Evolutionary conservation across 495 filamentous ascomycete genomes (phyloP), one percentile per base, ranked within the genome.

Genomic region (Bathelium albidoporum): DNA sequence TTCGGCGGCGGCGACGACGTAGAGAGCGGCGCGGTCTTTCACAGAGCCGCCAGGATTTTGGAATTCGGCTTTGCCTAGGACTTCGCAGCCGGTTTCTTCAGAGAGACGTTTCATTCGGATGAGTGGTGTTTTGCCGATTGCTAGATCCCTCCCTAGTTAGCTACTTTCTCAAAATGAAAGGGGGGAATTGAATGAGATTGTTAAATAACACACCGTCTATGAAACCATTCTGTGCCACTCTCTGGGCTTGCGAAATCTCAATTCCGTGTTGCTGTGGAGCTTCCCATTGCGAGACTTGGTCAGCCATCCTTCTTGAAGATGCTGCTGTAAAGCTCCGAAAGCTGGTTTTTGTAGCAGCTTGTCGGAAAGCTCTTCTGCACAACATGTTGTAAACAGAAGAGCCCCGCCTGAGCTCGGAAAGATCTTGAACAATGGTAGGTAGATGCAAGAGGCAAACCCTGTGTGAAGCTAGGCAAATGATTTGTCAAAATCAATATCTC

Each of bases 11-110:
- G 90, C 85, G 65, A 98, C 87, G 9, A 97, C 89, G 77, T 92
- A 98, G 11, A 96, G 82, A 1, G 94, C 94, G 1, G 94, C 95
- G 62, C 94, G 88, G 81, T 98, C 94, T 78, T 98, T 98, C 69
- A 98, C 88, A 64, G 87, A 91, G 32, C 94, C 94, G 66, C 94
- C 94, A 12, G 94, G 94, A 80, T 98, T 97, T 80, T 95, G 94
- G 78, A 98, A 98, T 70, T 98, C 94, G 63, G 94, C 94, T 74
- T 98, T 98, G 66, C 95, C 94, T 36, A 96, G 86, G 58, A 98
- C 80, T 66, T 95, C 87, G 80, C 95, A 97, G 58, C 93, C 93
- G 20, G 94, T 97, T 69, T 96, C 82, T 64, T 89, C 85, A 22
- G 94, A 97, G 62, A 98, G 83, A 18, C 77, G 81, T 75, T 96